Base-by-base conservation (phyloP, 495 filamentous ascomycete genomes). In the Letharia columbiana region DNA sequence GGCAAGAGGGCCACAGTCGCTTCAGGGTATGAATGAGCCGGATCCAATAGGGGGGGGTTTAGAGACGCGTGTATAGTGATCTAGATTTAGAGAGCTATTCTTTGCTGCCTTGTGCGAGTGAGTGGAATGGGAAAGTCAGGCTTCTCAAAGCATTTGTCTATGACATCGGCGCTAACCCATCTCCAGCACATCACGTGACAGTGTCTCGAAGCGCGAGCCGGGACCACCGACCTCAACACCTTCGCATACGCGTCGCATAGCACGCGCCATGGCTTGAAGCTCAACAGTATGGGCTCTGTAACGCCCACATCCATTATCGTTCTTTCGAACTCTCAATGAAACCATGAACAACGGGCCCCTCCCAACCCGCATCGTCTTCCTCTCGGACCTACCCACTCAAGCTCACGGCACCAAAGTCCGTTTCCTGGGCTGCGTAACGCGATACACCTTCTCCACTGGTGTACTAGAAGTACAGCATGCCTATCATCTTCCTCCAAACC, bases 391-490 rank as follows among this genome's bases (percentile, higher is more conserved):
- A 9, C 76, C 78, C 20, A 74, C 71, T 39, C 77, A 80, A 45
- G 76, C 80, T 33, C 70, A 79, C 20, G 87, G 89, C 45, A 79
- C 84, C 18, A 97, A 97, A 76, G 85, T 97, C 66, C 86, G 93
- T 62, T 96, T 97, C 76, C 80, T 97, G 35, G 92, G 91, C 75
- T 97, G 93, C 72, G 89, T 95, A 45, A 80, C 78, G 57, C 77
- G 78, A 50, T 97, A 98, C 75, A 79, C 83, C 60, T 74, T 82
- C 20, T 64, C 72, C 8, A 82, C 76, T 15, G 91, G 83, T 31
- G 77, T 78, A 23, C 73, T 96, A 45, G 78, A 79, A 2, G 79
- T 97, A 49, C 80, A 86, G 64, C 89, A 95, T 73, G 79, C 84
- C 39, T 84, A 83, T 71, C 86, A 88, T 23, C 18, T 58, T 41